These are phyloP conservation scores for Nemania sp. DNA, from an alignment of 2,329 filamentous ascomycete species.

Conservation along the genomic window DNA sequence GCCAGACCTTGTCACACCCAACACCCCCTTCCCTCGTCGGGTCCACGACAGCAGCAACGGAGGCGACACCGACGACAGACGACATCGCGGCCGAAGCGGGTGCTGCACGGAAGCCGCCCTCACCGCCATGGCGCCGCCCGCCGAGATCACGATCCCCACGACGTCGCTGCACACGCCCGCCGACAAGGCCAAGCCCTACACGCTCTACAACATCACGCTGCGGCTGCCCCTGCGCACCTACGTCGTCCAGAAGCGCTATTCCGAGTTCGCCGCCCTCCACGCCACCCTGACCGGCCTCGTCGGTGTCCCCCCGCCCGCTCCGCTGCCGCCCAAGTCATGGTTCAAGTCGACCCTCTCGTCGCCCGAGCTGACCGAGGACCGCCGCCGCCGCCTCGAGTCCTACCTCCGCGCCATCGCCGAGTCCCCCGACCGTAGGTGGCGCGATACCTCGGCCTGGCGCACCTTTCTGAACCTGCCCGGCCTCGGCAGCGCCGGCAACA, in stretches of 20 bases:
- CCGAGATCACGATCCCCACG: conserved; percentile 70
- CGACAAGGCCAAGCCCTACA: conserved; percentile 68
- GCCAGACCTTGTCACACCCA: background rate
- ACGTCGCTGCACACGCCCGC: conserved; percentile 58
- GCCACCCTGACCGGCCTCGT: conserved; percentile 62
- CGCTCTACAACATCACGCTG: conserved; percentile 77
- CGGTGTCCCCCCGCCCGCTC: conserved; percentile 65
- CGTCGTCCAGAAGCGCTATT: conserved; percentile 80
- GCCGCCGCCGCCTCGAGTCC: conserved; percentile 68
- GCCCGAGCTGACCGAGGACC: conserved; percentile 69
- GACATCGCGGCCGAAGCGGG: background rate
- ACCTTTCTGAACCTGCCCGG: conserved; percentile 72
- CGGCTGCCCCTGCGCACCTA: conserved; percentile 77
- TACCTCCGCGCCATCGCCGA: conserved; percentile 76
- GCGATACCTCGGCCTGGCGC: conserved; percentile 73
- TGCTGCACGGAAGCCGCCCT: background rate
- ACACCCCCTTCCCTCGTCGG: background rate
- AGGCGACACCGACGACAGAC: too few relatives aligned
- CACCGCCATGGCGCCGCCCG: conserved; percentile 62
- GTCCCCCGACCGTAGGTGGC: conserved; percentile 75
- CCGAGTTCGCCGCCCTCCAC: conserved; percentile 74
- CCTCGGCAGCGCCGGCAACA: conserved; percentile 52
- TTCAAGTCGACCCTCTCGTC: conserved; percentile 73
- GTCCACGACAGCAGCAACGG: too few relatives aligned
- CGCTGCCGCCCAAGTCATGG: conserved; percentile 77